Base-by-base conservation (phyloP, 805 yeast genomes). In the Diddensiella caesifluorescens region DNA sequence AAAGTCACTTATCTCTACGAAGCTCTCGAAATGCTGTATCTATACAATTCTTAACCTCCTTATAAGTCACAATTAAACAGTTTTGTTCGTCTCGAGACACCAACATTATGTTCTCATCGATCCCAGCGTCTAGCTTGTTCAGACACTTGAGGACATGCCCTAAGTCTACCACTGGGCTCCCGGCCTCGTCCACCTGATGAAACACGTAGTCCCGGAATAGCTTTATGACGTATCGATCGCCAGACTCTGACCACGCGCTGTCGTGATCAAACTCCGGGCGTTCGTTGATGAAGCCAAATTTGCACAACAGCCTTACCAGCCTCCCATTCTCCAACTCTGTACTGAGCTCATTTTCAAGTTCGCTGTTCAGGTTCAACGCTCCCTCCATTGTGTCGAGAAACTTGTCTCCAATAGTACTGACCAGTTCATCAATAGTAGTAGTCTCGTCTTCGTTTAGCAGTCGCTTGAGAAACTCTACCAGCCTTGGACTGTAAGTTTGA, bases 81-180 rank as follows among this genome's bases (percentile, higher is more conserved):
- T 77, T 81, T 67, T 79, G 80, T 57, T 87, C 95, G 60, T 89
- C 95, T 7, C 82, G 75, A 25, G 92, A 80, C 1, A 87, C 86
- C 39, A 92, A 70, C 59, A 89, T 66, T 12, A 92, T 63, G 51
- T 76, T 79, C 62, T 92, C 98, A 39, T 85, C 88, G 25, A 82
- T 73, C 1, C 97, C 97, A 4, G 90, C 94, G 58, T 92, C 98
- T 50, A 92, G 68, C 62, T 90, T 92, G 64, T 90, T 90, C 55
- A 92, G 67, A 53, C 83, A 76, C 38, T 77, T 69, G 46, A 92
- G 65, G 4, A 88, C 89, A 59, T 87, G 87, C 0, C 88, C 80
- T 52, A 92, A 68, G 61, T 92, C 96, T 44, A 87, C 65, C 1
- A 79, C 75, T 2, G 95, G 88, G 53, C 73, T 73, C 10, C 95